These are phyloP conservation scores for Pseudotsuga menziesii DNA, from an alignment of 75 land plant genomes.

Conservation along the genomic window DNA sequence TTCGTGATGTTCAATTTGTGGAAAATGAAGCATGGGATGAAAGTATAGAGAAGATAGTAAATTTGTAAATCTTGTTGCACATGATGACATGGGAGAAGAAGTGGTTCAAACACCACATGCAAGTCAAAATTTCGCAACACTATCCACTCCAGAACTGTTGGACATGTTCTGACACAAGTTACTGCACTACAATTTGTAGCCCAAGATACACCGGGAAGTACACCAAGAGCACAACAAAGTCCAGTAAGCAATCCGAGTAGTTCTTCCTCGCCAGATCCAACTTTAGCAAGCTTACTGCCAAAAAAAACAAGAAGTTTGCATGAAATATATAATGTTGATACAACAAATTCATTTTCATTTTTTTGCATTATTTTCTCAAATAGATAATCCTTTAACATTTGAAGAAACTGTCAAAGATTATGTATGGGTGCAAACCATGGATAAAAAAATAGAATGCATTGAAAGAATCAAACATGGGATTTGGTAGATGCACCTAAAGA, in stretches of 20 bases:
- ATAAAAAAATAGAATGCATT: no score
- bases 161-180: no score
- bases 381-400: no score
- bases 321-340: not conserved
- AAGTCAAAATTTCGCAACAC: not conserved
- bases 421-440: no score
- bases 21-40: not conserved
- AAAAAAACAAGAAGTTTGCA: not conserved
- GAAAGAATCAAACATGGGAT: no score
- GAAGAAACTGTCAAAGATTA: no score
- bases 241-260: not conserved
- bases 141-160: not conserved
- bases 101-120: not conserved
- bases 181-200: not conserved
- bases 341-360: not conserved
- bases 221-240: not conserved
- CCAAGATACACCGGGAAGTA: not conserved
- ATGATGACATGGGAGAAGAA: not conserved
- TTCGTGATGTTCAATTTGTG: constrained; percentile 20
- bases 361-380: not conserved
- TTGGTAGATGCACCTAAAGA: no score
- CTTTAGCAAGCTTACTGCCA: not conserved
- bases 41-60: not conserved
- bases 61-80: not conserved
- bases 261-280: not conserved